Evolutionary conservation across 257 asterid genomes (phyloP).

Genomic region (Solanum pinnatisectum): DNA sequence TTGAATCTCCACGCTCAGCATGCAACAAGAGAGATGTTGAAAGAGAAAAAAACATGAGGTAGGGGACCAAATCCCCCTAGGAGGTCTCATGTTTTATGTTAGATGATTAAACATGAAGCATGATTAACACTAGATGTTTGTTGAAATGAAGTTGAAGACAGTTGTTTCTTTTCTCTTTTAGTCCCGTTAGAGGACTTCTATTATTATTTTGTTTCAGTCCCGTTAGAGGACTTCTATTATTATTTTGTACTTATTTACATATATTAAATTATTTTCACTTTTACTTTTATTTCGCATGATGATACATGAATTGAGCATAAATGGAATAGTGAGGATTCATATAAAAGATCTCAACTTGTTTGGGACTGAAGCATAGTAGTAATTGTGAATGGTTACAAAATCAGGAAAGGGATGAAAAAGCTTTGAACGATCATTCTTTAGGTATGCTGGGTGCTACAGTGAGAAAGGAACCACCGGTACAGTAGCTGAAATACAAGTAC

Average conservation of each 20-base stretch:
- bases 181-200: not conserved
- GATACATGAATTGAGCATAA: not conserved
- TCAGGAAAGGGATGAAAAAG: not conserved
- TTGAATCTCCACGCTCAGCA: not conserved
- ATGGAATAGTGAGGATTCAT: not conserved
- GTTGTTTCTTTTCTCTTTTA: not conserved
- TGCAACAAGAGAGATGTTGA: not conserved
- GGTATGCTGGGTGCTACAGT: not conserved
- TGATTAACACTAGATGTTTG: not conserved
- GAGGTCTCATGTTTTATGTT: not conserved
- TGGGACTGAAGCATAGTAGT: not conserved
- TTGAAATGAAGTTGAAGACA: not conserved
- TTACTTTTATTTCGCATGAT: not conserved
- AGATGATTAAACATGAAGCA: not conserved
- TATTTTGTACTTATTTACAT: not conserved
- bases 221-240: not conserved
- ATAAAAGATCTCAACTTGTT: not conserved
- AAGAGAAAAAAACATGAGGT: not conserved
- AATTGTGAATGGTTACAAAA: not conserved
- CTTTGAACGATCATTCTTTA: not conserved
- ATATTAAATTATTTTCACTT: not conserved
- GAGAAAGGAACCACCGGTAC: not conserved
- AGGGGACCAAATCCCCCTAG: not conserved
- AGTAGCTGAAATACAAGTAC: not conserved
- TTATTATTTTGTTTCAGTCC: not conserved